These are phyloP conservation scores for Colletotrichum paranaense DNA, from an alignment of 2,329 filamentous ascomycete species.

Conservation along the genomic window DNA sequence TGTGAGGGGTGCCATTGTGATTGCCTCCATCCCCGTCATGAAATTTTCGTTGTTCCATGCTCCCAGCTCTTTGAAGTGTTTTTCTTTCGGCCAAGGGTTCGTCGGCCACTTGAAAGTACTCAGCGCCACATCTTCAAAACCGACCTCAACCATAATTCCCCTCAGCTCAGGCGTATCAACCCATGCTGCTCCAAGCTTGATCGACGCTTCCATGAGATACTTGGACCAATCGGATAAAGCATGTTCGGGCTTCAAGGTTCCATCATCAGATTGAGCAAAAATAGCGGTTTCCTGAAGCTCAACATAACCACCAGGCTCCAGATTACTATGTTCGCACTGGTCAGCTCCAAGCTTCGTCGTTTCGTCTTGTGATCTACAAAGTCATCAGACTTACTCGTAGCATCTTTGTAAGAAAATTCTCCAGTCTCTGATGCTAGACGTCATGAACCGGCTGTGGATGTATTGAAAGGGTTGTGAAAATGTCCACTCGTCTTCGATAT, in stretches of 20 bases:
- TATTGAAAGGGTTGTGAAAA: constrained; percentile 45
- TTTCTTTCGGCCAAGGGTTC: constrained; percentile 62
- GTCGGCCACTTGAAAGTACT: constrained; percentile 60
- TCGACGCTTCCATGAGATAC: constrained; percentile 44
- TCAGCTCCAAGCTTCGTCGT: neutral
- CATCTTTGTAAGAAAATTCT: neutral
- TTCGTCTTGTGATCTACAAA: constrained; percentile 42
- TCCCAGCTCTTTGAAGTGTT: constrained; percentile 62
- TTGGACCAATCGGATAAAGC: constrained; percentile 44
- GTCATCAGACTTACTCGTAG: neutral
- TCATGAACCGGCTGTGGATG: constrained; percentile 39
- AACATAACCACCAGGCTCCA: constrained; percentile 56
- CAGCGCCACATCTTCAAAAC: constrained; percentile 64
- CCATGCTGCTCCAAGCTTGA: constrained; percentile 44
- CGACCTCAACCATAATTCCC: constrained; percentile 55
- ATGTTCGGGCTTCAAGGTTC: constrained; percentile 41
- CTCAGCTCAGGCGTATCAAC: constrained; percentile 27
- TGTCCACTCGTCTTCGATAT: constrained; percentile 52
- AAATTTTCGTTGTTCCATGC: constrained; percentile 43
- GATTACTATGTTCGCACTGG: constrained; percentile 35
- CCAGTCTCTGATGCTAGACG: neutral
- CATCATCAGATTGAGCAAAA: constrained; percentile 53
- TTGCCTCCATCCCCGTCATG: constrained; percentile 44
- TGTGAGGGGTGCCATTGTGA: constrained; percentile 44
- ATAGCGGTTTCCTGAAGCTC: constrained; percentile 56